Evolutionary conservation across 2,329 filamentous ascomycete species (phyloP).

Genomic region (Diaporthe aspalathi): DNA sequence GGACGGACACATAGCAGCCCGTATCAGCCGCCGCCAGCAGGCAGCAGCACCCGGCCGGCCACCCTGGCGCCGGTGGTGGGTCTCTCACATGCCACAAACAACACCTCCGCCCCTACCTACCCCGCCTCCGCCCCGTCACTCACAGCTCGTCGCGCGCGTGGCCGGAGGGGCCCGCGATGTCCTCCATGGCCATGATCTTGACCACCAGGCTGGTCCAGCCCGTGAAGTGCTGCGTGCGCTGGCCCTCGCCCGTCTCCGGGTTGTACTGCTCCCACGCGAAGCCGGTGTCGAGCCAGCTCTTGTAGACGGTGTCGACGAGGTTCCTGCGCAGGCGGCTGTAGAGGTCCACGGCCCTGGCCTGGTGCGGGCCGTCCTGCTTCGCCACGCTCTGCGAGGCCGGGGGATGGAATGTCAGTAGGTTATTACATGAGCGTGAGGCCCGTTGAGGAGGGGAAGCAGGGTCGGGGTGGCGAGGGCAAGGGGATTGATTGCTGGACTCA

Average conservation of each 20-base stretch:
- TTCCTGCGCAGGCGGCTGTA: constrained; percentile 85
- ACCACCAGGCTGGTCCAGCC: constrained; percentile 99
- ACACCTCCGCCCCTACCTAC: too few species aligned
- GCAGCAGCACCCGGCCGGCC: too few species aligned
- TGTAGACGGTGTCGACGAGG: constrained; percentile 88
- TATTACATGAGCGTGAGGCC: too few species aligned
- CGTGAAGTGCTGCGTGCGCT: constrained; percentile 97
- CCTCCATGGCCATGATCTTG: constrained; percentile 96
- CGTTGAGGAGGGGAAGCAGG: neutral
- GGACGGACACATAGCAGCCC: neutral
- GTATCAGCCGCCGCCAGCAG: neutral
- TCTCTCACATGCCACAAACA: too few species aligned
- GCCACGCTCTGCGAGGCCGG: constrained; percentile 67
- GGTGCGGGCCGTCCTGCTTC: constrained; percentile 73
- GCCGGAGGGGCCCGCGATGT: constrained; percentile 58
- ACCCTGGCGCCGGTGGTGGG: too few species aligned
- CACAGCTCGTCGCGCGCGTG: constrained; percentile 62
- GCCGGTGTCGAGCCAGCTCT: constrained; percentile 88
- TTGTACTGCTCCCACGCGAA: constrained; percentile 99
- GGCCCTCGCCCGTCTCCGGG: constrained; percentile 90
- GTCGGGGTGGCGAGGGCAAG: neutral
- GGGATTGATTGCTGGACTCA: constrained; percentile 63
- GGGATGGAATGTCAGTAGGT: neutral
- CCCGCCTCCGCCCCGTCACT: constrained; percentile 44
- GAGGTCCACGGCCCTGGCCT: constrained; percentile 74